A percentile compares a stretch with the other conserved stretches of the same genome.
These are phyloP conservation scores for Cryptococcus neoformans DNA, from an alignment of 1,284 basidiomycete genomes.

Conservation along the genomic window DNA sequence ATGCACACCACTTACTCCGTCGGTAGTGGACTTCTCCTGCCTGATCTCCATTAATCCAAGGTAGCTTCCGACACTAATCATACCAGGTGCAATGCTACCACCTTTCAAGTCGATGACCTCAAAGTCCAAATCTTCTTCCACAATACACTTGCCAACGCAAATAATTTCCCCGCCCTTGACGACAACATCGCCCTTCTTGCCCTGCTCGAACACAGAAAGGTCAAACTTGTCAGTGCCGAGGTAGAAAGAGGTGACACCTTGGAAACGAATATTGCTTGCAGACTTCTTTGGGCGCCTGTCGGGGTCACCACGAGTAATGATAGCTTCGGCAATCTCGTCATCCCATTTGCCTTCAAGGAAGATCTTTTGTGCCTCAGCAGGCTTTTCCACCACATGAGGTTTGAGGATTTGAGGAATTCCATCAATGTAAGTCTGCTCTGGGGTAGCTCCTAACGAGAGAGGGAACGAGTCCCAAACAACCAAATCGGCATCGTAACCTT, in stretches of 20 bases:
- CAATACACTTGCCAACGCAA: slow-evolving; percentile 39
- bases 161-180: slow-evolving; percentile 47
- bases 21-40: slow-evolving; percentile 62
- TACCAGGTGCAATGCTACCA: slow-evolving; percentile 48
- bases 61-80: slow-evolving; percentile 48
- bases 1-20: slow-evolving; percentile 53
- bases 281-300: slow-evolving; percentile 33
- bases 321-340: slow-evolving; percentile 38
- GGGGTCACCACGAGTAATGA: slow-evolving; percentile 46
- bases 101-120: slow-evolving; percentile 48
- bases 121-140: slow-evolving; percentile 13
- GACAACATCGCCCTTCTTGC: slow-evolving; percentile 29
- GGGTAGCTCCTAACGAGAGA: slow-evolving; percentile 61
- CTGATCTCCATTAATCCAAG: slow-evolving; percentile 51
- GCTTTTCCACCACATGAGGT: slow-evolving; percentile 40
- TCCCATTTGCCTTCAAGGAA: slow-evolving; percentile 39
- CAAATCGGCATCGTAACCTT: slow-evolving; percentile 61
- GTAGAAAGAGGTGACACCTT: slow-evolving; percentile 40
- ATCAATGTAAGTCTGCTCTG: slow-evolving; percentile 60
- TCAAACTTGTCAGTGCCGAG: slow-evolving; percentile 7
- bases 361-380: slow-evolving; percentile 39
- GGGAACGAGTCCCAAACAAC: slow-evolving; percentile 89
- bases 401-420: slow-evolving; percentile 52
- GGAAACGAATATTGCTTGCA: slow-evolving; percentile 42
- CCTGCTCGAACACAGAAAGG: slow-evolving; percentile 6